These are phyloP conservation scores for Didymella keratinophila DNA, from an alignment of 2,329 filamentous ascomycete species.

Conservation along the genomic window DNA sequence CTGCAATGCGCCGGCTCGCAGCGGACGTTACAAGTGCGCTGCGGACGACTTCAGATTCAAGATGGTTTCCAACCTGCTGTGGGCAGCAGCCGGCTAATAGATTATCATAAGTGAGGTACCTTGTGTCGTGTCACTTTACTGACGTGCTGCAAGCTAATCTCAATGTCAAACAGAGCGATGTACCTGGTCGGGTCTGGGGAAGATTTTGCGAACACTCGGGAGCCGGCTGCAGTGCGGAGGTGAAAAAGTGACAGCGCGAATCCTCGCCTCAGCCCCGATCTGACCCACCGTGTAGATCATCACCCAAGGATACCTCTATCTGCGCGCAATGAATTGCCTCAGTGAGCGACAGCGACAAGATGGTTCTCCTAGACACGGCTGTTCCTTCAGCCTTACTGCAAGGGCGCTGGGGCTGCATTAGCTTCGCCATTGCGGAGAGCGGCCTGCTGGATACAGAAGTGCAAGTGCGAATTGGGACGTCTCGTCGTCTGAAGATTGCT, in stretches of 20 bases:
- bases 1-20: conserved; percentile 33
- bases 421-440: conserved; percentile 28
- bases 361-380: conserved; percentile 2
- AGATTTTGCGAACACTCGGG: conserved; percentile 22
- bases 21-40: conserved; percentile 37
- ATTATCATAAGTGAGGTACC: conserved; percentile 34
- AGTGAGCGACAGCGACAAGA: conserved; percentile 6
- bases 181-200: conserved; percentile 26
- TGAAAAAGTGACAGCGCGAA: conserved; percentile 43
- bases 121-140: conserved; percentile 44
- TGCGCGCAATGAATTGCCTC: conserved; percentile 4
- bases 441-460: conserved; percentile 34
- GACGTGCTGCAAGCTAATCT: conserved; percentile 42
- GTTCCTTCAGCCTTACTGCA: conserved; percentile 47
- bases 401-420: conserved; percentile 40
- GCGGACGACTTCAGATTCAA: conserved; percentile 28
- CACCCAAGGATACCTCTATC: not conserved
- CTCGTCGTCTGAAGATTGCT: conserved; percentile 36
- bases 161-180: conserved; percentile 40
- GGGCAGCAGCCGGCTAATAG: conserved; percentile 26
- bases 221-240: conserved; percentile 17
- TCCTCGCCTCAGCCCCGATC: conserved; percentile 23
- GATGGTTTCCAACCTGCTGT: conserved; percentile 33
- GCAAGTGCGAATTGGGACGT: conserved; percentile 37
- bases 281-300: conserved; percentile 10